Evolutionary conservation across 176 grass and related monocot genomes (phyloP).

Genomic region (Tuctoria greenei): DNA sequence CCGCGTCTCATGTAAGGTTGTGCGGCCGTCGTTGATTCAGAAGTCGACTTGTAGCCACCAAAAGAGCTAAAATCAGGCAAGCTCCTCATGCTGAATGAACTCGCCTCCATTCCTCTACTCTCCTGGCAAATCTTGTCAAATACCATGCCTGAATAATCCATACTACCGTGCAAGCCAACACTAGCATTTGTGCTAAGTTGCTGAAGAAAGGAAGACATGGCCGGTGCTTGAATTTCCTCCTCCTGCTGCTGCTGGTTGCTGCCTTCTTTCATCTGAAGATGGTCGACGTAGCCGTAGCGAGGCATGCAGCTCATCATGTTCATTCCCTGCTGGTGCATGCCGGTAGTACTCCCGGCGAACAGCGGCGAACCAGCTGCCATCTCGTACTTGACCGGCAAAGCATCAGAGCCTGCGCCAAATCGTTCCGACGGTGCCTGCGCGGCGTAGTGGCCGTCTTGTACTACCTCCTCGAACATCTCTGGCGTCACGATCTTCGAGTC

Average conservation of each 20-base stretch:
- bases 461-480: slow-evolving; percentile 47
- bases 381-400: slow-evolving; percentile 62
- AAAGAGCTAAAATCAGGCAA: slow-evolving; percentile 46
- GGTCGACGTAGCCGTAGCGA: slow-evolving; percentile 23
- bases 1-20: slow-evolving; percentile 37
- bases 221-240: slow-evolving; percentile 6
- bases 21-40: slow-evolving; percentile 24
- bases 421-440: slow-evolving; percentile 5
- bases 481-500: slow-evolving; percentile 51
- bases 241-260: slow-evolving; percentile 19
- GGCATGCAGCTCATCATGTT: slow-evolving; percentile 34
- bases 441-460: slow-evolving; percentile 25
- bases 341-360: slow-evolving; percentile 15
- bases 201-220: slow-evolving; percentile 52
- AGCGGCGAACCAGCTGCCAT: slow-evolving; percentile 31
- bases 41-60: slow-evolving; percentile 32
- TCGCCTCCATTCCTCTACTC: slow-evolving; percentile 14
- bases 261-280: slow-evolving; percentile 40
- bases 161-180: slow-evolving; percentile 34
- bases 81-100: slow-evolving; percentile 42
- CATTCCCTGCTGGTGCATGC: slow-evolving; percentile 30
- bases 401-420: slow-evolving; percentile 22
- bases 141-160: slow-evolving; percentile 52
- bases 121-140: slow-evolving; percentile 60
- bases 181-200: slow-evolving; percentile 45